Conservation (phyloP, 148 eudicot genomes). For the Vaccinium myrtillus region DNA sequence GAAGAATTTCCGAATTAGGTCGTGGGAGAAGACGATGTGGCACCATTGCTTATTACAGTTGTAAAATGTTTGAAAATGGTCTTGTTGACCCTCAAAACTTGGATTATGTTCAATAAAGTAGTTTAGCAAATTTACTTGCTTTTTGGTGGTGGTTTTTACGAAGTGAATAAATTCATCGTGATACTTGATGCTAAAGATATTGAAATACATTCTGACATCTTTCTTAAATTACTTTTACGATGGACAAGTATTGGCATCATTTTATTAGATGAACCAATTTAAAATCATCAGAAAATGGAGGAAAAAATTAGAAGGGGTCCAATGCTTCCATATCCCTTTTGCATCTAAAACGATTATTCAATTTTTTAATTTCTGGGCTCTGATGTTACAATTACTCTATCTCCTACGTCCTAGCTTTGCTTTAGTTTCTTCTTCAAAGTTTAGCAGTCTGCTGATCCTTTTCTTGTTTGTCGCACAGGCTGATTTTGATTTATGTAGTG, state of each 20-base stretch:
- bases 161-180: background rate
- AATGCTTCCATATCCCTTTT: background rate
- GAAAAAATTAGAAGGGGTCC: background rate
- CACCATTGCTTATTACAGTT: background rate
- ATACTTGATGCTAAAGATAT: background rate
- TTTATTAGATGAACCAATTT: background rate
- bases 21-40: background rate
- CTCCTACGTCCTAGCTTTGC: background rate
- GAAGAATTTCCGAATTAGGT: background rate
- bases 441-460: conserved; percentile 19
- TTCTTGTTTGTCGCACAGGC: conserved; percentile 58
- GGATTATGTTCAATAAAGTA: background rate
- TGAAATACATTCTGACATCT: background rate
- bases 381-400: background rate
- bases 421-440: background rate
- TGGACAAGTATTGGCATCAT: background rate
- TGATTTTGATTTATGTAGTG: conserved; percentile 92
- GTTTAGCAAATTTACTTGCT: background rate
- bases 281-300: background rate
- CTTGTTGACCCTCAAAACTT: background rate
- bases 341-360: background rate
- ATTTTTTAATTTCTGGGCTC: background rate
- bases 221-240: background rate
- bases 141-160: background rate
- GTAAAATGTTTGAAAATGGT: background rate